Percentiles rank a stretch among this genome's conserved stretches.
phyloP scores from a whole-genome alignment of 768 basidiomycete genomes.

The Brasilioporus rufonigricans region DNA sequence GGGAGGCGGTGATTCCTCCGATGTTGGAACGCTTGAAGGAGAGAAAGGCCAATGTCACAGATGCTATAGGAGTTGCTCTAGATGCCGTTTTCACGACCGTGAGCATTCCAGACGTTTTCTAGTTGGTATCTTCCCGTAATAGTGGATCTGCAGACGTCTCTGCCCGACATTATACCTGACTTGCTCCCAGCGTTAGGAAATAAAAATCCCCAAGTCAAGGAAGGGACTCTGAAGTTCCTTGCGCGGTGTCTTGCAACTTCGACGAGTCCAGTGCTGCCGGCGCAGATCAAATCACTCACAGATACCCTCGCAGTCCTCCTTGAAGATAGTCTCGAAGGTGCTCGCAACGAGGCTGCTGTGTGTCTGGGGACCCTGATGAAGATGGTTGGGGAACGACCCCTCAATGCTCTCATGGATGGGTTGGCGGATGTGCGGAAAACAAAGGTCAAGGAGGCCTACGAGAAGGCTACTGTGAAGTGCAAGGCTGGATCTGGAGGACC shows the following conservation, averaged over 20 bases:
- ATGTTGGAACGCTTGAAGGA: slow-evolving; percentile 93
- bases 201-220: slow-evolving; percentile 97
- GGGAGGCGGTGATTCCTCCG: slow-evolving; percentile 66
- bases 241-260: slow-evolving; percentile 74
- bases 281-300: slow-evolving; percentile 79
- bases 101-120: slow-evolving; percentile 30
- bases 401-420: slow-evolving; percentile 83
- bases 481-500: slow-evolving; percentile 62
- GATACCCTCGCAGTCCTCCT: slow-evolving; percentile 73
- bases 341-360: slow-evolving; percentile 85
- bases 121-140: slow-evolving; percentile 1
- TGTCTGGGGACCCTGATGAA: slow-evolving; percentile 92
- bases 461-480: slow-evolving; percentile 89
- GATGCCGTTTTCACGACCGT: slow-evolving; percentile 89
- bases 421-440: slow-evolving; percentile 83
- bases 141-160: slow-evolving; percentile 52
- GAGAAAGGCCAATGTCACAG: slow-evolving; percentile 86
- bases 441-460: slow-evolving; percentile 93
- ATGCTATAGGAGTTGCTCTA: slow-evolving; percentile 81
- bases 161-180: slow-evolving; percentile 83
- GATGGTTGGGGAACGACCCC: slow-evolving; percentile 91
- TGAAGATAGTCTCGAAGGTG: slow-evolving; percentile 87
- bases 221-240: slow-evolving; percentile 86
- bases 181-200: slow-evolving; percentile 71
- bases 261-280: slow-evolving; percentile 61